Base-by-base conservation (phyloP, 1,139 yeast genomes). In the Candida frijolesensis region DNA sequence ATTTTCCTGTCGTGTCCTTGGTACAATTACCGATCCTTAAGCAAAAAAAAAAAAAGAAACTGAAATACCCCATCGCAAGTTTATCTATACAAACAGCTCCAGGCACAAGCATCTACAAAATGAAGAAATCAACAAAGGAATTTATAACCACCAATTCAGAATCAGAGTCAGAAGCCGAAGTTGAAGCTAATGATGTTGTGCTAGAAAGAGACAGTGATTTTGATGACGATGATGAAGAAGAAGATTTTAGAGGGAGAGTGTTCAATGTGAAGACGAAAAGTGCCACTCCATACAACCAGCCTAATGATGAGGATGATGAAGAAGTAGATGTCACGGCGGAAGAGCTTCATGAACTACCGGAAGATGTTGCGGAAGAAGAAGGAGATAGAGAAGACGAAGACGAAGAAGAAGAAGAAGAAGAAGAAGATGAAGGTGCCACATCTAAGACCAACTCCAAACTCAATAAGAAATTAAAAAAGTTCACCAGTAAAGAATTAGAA, bases 401-500 rank as follows among this genome's bases (percentile, higher is more conserved):
- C n/a, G 59, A 61, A 35, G 49, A 48, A 14, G 46, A 45, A 10
- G 52, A 44, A 37, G 41, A 15, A 18, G 53, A 46, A 14, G 61
- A 55, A n/a, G 58, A 58, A 25, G 50, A 49, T 14, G 47, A 46
- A 14, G 34, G 29, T 15, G 54, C 44, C 15, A 34, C 9, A 16
- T 43, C 29, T 52, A 46, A 27, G 40, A 47, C 56, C 63, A 30
- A 56, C 45, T 42, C 57, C n/a, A 54, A 56, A 47, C 53, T 57
- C 37, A 60, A 55, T 37, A 57, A 67, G 18, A 77, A 76, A 57
- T 70, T 83, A 37, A 76, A 83, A 55, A 74, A 73, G 53, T 63
- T 87, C 14, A 74, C 84, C 0, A 76, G 82, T 1, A 76, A 77
- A 49, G 82, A 82, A 56, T 64, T 83, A n/a, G 80, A 67, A 12